Evolutionary conservation across 768 basidiomycete species (phyloP), one percentile per base, ranked within the genome.

Genomic region (Cubamyces sp.): DNA sequence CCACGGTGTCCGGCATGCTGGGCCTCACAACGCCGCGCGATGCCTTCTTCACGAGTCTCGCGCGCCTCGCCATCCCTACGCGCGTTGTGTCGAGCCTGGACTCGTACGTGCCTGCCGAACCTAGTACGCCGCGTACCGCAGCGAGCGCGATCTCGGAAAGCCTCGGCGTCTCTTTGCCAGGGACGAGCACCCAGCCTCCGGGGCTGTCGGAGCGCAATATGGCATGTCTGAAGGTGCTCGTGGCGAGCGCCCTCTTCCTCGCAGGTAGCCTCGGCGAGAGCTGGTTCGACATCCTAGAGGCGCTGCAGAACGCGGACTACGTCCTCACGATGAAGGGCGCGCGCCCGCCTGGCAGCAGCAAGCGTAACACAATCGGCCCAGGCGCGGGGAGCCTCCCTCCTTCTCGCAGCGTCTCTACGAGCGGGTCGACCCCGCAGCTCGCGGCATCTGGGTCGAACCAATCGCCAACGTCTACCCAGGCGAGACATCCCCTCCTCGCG

Each of bases 281-380:
- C 62, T 98, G 96, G 96, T 96, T 92, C 73, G 82, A 88, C 47
- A 84, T 98, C 9, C 79, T 98, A 54, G 96, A 98, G 70, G 87
- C 90, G 1, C 76, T 98, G 23, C 96, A 98, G 76, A 98, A 95
- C 66, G 96, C 96, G 7, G 95, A 96, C 68, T 94, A 94, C 68
- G 91, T 99, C 19, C 78, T 98, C 19, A 85, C 84, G 9, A 78
- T 82, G 68, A 89, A 86, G 74, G 85, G 80, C 37, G 67, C 61
- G n/a, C 67, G 48, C 18, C 66, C 62, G 11, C 25, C 57, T 1
- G 55, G 59, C 5, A 62, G 54, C 57, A 65, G 54, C 58, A 65
- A 67, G 53, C 64, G 68, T 34, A 60, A 67, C 40, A 41, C 70
- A 49, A 52, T 71, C 53, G 68, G 65, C 9, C 74, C 76, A 34